Base-by-base conservation (phyloP, 768 basidiomycete genomes). In the Leccinum disarticulatum region DNA sequence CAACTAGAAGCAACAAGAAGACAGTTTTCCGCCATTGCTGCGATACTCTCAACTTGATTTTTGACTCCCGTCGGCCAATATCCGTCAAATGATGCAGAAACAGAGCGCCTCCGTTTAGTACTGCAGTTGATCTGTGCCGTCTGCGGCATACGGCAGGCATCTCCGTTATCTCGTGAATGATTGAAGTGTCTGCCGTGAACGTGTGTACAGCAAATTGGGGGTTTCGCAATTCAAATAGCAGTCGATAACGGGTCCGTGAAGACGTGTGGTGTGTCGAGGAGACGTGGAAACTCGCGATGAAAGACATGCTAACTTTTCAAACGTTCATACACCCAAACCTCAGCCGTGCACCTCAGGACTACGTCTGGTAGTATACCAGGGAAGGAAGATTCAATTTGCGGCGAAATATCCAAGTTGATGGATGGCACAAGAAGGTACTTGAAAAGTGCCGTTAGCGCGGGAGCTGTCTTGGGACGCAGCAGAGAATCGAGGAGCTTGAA, bases 311-410 rank as follows among this genome's bases (percentile, higher is more conserved):
- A 54, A 89, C 90, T 80, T 91, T 90, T 81, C 87, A 94, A 13
- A 90, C 89, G 66, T 0, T 88, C 81, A 0, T 83, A 84, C 0
- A 87, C 91, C 95, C 93, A 96, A 3, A 92, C 91, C 68, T 96
- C 93, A 0, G 92, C 88, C 10, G 90, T 90, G 90, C 3, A 92
- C 81, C 58, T 94, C 90, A 0, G 84, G 80, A 57, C 82, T 74
- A 69, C 89, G 91, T 58, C 77, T 80, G 81, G 81, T 8, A 93
- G 70, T 1, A 80, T 74, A 0, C 70, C 67, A 27, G 77, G 76
- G 41, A 93, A 73, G 28, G 73, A 66, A 5, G 70, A 56, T 90
- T 90, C 92, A 3, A 88, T 87, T 47, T 79, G 76, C 47, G 81
- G 77, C 25, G 88, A 68, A 5, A 86, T 76, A 30, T 83, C 77